These are phyloP conservation scores for Hirsutella thompsonii DNA, from an alignment of 2,329 filamentous ascomycete genomes.

Conservation along the genomic window DNA sequence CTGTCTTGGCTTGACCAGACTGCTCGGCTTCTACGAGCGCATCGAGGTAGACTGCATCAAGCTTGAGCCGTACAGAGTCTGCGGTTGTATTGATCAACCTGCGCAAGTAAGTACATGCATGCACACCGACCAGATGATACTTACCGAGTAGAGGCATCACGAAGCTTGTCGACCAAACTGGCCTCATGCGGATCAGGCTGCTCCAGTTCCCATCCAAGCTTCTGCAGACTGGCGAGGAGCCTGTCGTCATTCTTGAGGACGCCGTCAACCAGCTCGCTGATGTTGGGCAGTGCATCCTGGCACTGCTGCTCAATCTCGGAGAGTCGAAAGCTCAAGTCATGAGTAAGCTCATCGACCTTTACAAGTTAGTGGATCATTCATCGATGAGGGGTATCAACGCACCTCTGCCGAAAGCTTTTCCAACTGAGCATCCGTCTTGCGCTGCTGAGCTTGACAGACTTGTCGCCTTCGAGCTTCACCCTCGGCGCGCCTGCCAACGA, in stretches of 20 bases:
- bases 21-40: slow-evolving; percentile 20
- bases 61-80: slow-evolving; percentile 37
- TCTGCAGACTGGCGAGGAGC: slow-evolving; percentile 51
- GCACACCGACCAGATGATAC: background rate
- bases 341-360: slow-evolving; percentile 35
- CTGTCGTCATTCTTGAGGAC: slow-evolving; percentile 51
- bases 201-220: slow-evolving; percentile 49
- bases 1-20: slow-evolving; percentile 12
- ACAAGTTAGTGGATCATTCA: background rate
- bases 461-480: slow-evolving; percentile 14
- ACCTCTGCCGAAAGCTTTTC: slow-evolving; percentile 30
- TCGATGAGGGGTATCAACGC: background rate
- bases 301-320: slow-evolving; percentile 38
- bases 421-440: slow-evolving; percentile 22
- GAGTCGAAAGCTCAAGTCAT: slow-evolving; percentile 30
- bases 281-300: slow-evolving; percentile 26
- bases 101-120: background rate
- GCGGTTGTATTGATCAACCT: slow-evolving; percentile 45
- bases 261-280: slow-evolving; percentile 35
- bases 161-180: slow-evolving; percentile 40
- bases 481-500: slow-evolving; percentile 28
- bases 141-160: slow-evolving; percentile 43
- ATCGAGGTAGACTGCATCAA: slow-evolving; percentile 44
- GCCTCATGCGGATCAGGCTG: slow-evolving; percentile 37
- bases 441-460: slow-evolving; percentile 14